Evolutionary conservation across 176 grass and related monocot species (phyloP), one percentile per base, ranked within the genome.

Genomic region (Carex myosuroides): DNA sequence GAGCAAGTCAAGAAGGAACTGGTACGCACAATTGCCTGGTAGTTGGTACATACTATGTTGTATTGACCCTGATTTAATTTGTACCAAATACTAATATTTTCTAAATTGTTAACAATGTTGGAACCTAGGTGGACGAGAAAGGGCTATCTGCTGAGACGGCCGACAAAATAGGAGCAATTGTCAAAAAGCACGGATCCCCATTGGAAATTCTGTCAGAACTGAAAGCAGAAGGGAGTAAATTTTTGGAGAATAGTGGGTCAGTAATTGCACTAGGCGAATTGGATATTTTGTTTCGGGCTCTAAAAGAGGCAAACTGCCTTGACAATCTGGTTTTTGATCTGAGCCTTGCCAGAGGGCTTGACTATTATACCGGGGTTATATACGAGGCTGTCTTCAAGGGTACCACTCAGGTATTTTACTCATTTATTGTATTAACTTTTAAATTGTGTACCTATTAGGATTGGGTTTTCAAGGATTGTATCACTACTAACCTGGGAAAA

Each of bases 331-430:
- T 93, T 88, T 99, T 99, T 89, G 93, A 99, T 83, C 86, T 99
- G 86, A 99, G 97, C 86, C 91, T 99, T 13, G 93, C 97, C 66
- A 96, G 97, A 89, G 97, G 93, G 61, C 93, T 99, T 48, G 93
- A 99, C 85, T 99, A 99, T 78, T 99, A 95, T 68, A 99, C 93
- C n/a, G 97, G 97, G 52, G 97, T 99, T 54, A 96, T 99, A 85
- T 99, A 92, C 68, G 97, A 99, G 87, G 97, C 97, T 64, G 91
- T 99, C 81, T 94, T 99, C 85, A 96, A 99, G 88, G 93, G 91
- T n/a, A 33, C 88, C 20, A 88, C 91, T 50, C 97, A 99, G 93
- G 93, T 99, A 85, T 57, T 72, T 44, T 16, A 41, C 13, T 75
- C 18, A 18, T 59, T 85, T 44, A 75, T 26, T 33, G 73, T 78